Base-by-base conservation (phyloP, 2,329 filamentous ascomycete species). In the Byssothecium circinans region DNA sequence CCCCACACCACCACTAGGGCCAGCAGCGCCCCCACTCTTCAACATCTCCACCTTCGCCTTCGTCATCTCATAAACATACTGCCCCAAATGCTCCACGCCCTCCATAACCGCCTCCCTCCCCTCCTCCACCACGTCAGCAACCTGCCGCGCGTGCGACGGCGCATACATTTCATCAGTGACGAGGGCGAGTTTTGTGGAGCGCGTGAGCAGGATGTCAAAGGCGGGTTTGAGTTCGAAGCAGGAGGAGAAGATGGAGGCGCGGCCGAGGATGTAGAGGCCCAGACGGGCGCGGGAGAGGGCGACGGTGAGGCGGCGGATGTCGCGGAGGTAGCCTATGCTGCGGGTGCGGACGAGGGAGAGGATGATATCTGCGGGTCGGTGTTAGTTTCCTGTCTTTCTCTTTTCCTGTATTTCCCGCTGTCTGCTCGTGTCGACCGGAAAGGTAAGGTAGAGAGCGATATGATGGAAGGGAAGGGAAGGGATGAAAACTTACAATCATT, bases 31-130 rank as follows among this genome's bases (percentile, higher is more conserved):
- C 5, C 67, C 69, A 38, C 69, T 73, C 54, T 78, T 83, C 61
- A 85, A 62, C 36, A 77, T 78, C 62, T 83, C 79, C 1, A 86
- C 70, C 70, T 85, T 87, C 7, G 84, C 83, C 63, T 87, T 82
- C 3, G 91, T 95, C 90, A 99, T 99, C 71, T 99, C 89, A 68
- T 84, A 96, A 18, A 99, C 92, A 70, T 96, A 99, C 73, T 96
- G 88, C 0, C 94, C 94, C 29, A 99, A 72, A 74, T 99, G 94
- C 75, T 99, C 92, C 1, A 97, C 86, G 27, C 88, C 83, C 61
- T 92, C 88, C 89, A 99, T 97, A 17, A 83, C 78, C 1, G 84
- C 86, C 18, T 72, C 73, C 40, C 74, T 76, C 1, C 75, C 65
- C n/a, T 72, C 73, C 34, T 71, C 75, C 6, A 75, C 64, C 6